Evolutionary conservation across 495 filamentous ascomycete species (phyloP), one percentile per base, ranked within the genome.

Genomic region (Hyphodiscus hymeniophilus): DNA sequence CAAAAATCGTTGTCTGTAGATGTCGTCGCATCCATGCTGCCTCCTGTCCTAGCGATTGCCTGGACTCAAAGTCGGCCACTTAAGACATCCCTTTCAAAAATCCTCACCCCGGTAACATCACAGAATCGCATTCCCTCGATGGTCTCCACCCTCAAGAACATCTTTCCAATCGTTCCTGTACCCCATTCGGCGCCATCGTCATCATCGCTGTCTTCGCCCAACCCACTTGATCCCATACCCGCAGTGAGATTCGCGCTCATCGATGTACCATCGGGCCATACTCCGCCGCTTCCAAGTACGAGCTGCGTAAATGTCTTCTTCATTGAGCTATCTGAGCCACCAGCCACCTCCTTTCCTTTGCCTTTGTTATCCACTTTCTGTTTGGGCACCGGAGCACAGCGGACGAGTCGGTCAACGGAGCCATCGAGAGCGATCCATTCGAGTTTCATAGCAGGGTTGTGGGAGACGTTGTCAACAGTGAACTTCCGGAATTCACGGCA

Each of bases 401-500:
- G 61, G n/a, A 70, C 45, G 35, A 77, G 57, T 5, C 65, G 61
- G 21, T 73, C 63, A 6, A 73, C 69, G 5, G 51, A 60, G 3
- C 65, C 59, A 38, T 68, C 68, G 7, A 78, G 60, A 2, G 74
- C 69, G 16, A 81, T 47, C 60, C 70, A 80, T 58, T 76, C 67
- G 7, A 80, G 67, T 50, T 70, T 71, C 52, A 74, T 54, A 4
- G 67, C 51, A 0, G 72, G 70, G 45, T 71, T 64, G 50, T 77
- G 70, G 1, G 68, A 61, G 20, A 80, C 54, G 45, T 63, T 75
- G 58, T 81, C 77, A 20, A 74, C 60, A 20, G 70, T 62, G 54
- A 78, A 79, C 12, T 63, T 63, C 42, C 70, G 68, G 7, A 69
- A 69, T 54, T 79, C 74, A 7, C 61, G 54, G 49, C 67, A 62